phyloP scores from a whole-genome alignment of 2,329 filamentous ascomycete species.

The Fonsecaea multimorphosa region DNA sequence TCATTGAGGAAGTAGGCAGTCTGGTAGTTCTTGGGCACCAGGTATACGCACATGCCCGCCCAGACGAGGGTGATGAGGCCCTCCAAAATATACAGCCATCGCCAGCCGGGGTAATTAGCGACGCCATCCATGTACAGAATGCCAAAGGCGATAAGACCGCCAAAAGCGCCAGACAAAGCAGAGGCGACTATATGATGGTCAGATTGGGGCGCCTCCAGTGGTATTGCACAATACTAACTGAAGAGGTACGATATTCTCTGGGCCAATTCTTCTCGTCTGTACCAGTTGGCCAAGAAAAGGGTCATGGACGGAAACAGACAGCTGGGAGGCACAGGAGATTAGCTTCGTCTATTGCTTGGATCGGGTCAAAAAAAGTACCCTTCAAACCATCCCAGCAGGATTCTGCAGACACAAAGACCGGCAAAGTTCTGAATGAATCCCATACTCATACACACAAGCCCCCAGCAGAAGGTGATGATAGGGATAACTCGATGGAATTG shows the following conservation, averaged over 20 bases:
- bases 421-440: conserved; percentile 54
- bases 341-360: background rate
- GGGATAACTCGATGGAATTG: conserved; percentile 52
- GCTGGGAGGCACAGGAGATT: conserved; percentile 28
- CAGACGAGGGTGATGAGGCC: conserved; percentile 42
- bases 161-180: conserved; percentile 36
- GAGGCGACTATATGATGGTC: conserved; percentile 28
- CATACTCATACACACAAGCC: conserved; percentile 54
- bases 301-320: conserved; percentile 50
- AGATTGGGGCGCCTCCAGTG: background rate
- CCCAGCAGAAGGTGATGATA: conserved; percentile 54
- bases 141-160: conserved; percentile 37
- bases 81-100: conserved; percentile 43
- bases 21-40: conserved; percentile 44
- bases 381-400: conserved; percentile 50
- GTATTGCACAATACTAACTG: conserved; percentile 35
- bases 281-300: conserved; percentile 51
- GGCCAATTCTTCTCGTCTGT: conserved; percentile 50
- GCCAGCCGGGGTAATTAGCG: conserved; percentile 49
- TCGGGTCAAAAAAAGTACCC: conserved; percentile 33
- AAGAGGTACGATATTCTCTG: conserved; percentile 52
- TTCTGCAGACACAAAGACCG: conserved; percentile 50
- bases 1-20: conserved; percentile 43
- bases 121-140: conserved; percentile 56
- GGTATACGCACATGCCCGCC: conserved; percentile 39